A percentile compares a stretch with the other conserved stretches of the same genome.
phyloP scores from a whole-genome alignment of 2,329 filamentous ascomycete species.

The Colletotrichum sp. region DNA sequence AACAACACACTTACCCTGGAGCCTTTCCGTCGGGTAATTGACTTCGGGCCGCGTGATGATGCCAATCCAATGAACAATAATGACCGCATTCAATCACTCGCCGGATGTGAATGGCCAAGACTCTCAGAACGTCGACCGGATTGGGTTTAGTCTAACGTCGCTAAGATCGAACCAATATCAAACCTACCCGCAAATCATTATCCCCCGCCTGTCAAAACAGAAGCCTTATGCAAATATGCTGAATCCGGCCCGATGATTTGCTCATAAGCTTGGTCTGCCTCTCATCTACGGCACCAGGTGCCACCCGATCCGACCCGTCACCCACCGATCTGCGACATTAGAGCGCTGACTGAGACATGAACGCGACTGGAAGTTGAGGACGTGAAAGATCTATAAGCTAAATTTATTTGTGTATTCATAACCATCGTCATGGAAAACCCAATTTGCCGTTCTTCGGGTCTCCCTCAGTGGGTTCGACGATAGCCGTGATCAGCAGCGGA shows the following conservation, averaged over 20 bases:
- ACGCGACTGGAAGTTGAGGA: background rate
- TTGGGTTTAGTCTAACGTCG: background rate
- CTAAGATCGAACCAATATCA: constrained; percentile 49
- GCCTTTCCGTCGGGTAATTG: background rate
- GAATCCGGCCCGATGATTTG: constrained; percentile 66
- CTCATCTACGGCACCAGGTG: constrained; percentile 68
- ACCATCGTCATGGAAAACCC: background rate
- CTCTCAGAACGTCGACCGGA: background rate
- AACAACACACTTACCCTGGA: background rate
- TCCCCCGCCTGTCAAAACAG: constrained; percentile 57
- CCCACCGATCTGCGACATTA: background rate
- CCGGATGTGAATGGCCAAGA: background rate
- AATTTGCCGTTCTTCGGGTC: constrained; percentile 5
- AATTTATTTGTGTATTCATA: constrained; percentile 9
- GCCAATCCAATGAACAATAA: background rate
- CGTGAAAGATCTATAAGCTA: background rate
- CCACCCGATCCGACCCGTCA: background rate
- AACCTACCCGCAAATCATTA: constrained; percentile 60
- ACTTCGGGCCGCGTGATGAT: background rate
- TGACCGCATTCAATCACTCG: background rate
- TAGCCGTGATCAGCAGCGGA: background rate
- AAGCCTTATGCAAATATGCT: constrained; percentile 62
- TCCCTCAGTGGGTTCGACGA: background rate
- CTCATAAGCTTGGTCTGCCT: constrained; percentile 66
- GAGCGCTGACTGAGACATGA: background rate